Base-by-base conservation (phyloP, 2,329 filamentous ascomycete species). In the Blastomyces silverae region DNA sequence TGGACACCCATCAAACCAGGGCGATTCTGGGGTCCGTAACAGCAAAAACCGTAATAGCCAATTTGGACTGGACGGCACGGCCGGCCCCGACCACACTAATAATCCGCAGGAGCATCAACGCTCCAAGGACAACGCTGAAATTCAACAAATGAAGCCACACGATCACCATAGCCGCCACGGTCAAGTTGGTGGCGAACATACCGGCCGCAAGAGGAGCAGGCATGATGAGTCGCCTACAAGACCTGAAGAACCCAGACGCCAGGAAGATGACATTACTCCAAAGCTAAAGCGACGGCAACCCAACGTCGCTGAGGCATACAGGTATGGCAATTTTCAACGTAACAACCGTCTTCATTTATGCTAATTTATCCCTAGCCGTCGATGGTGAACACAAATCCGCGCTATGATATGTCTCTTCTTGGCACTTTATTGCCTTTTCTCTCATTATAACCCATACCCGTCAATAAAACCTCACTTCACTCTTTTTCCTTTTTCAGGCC, bases 241-340 rank as follows among this genome's bases (percentile, higher is more conserved):
- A 42, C 64, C 63, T 59, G 69, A 71, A 31, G 72, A 72, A 46
- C 68, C 69, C 59, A 66, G 71, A 66, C 71, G 71, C 59, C 73
- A 75, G 68, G 68, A 72, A 31, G 75, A 75, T 57, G 74, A 76
- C 61, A 67, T 69, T 17, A 68, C 66, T 37, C 70, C 71, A 42
- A 76, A 73, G 64, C 64, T 70, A n/a, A 77, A 75, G 69, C 72
- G 73, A 61, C 73, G 73, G 34, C 74, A 76, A 64, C 77, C 77
- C n/a, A 70, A 74, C 25, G 75, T 79, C 52, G 76, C 73, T 13
- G 75, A 71, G 64, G 78, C 78, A 62, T 79, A 79, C 72, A 71
- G 71, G 73, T 74, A 70, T 67, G 71, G 65, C 66, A n/a, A 62
- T 64, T n/a, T 58, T 48, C 42, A 50, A 48, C 58, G 28, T 22